These are phyloP conservation scores for Acacia acuminata DNA, from an alignment of 306 rosid species.

Conservation along the genomic window DNA sequence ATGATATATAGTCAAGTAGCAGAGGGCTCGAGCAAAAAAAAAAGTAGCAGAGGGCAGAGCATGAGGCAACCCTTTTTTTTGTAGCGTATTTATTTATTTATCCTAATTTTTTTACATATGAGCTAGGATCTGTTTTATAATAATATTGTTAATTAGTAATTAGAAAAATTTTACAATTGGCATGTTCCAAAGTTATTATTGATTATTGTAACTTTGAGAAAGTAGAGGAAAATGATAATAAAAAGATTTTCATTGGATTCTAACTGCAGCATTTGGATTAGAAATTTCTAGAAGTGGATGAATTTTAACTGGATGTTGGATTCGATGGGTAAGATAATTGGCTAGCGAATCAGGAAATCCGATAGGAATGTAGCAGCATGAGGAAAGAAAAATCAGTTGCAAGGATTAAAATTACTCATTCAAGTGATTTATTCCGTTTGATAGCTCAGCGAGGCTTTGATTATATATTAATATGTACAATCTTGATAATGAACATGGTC, in stretches of 20 bases:
- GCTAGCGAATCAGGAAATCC: not conserved
- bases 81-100: not conserved
- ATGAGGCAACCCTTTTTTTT: not conserved
- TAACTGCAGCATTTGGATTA: not conserved
- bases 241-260: not conserved
- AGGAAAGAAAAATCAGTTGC: not conserved
- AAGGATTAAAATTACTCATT: not conserved
- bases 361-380: not conserved
- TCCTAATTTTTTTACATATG: too few species aligned
- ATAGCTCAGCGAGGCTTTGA: not conserved
- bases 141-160: not conserved
- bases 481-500: too few species aligned
- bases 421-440: not conserved
- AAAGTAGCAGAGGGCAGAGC: constrained; percentile 19
- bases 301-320: too few species aligned
- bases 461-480: too few species aligned
- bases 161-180: not conserved
- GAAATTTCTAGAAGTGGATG: not conserved
- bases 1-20: constrained; percentile 37
- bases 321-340: not conserved
- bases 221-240: not conserved
- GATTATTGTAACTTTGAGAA: not conserved
- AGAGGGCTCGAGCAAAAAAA: too few species aligned
- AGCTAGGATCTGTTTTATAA: not conserved
- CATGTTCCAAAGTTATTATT: not conserved